Evolutionary conservation across 2,329 filamentous ascomycete genomes (phyloP).

Genomic region (Coniochaeta hoffmannii): DNA sequence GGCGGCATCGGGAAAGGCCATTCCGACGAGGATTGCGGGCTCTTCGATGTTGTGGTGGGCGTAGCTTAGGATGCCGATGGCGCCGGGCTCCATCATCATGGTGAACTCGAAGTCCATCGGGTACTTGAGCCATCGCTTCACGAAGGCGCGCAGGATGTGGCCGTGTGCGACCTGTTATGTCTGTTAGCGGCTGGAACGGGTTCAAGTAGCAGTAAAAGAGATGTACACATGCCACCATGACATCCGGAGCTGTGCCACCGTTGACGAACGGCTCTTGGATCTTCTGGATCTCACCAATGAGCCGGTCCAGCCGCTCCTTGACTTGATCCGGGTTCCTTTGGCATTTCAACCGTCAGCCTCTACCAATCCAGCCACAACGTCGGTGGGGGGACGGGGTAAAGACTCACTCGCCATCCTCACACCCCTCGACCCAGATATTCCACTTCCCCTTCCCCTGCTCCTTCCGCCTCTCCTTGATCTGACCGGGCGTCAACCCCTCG

Average conservation of each 20-base stretch:
- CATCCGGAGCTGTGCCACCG: conserved; percentile 27
- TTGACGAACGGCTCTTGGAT: conserved; percentile 31
- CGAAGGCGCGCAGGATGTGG: conserved; percentile 35
- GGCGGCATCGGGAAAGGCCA: conserved; percentile 22
- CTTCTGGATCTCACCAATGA: conserved; percentile 30
- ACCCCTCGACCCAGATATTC: conserved; percentile 53
- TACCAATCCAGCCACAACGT: conserved; percentile 6
- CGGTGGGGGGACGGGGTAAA: no score
- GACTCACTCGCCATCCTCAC: conserved; percentile 45
- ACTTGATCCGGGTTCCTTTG: conserved; percentile 21
- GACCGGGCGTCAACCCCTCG: conserved; percentile 45
- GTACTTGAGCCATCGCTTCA: conserved; percentile 36
- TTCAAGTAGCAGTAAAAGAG: background rate
- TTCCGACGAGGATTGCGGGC: conserved; percentile 31
- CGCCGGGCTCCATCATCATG: conserved; percentile 36
- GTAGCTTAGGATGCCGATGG: conserved; percentile 27
- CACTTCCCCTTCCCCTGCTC: conserved; percentile 41
- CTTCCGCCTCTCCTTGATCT: conserved; percentile 40
- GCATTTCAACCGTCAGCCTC: background rate
- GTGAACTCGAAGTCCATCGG: conserved; percentile 29
- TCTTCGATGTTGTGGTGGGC: conserved; percentile 28
- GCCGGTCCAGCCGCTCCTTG: conserved; percentile 28
- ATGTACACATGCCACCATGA: conserved; percentile 13
- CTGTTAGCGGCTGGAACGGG: no score
- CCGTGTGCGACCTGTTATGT: conserved; percentile 29